Evolutionary conservation across 139 green algal genomes (phyloP).

Genomic region (Chlorella sp.): DNA sequence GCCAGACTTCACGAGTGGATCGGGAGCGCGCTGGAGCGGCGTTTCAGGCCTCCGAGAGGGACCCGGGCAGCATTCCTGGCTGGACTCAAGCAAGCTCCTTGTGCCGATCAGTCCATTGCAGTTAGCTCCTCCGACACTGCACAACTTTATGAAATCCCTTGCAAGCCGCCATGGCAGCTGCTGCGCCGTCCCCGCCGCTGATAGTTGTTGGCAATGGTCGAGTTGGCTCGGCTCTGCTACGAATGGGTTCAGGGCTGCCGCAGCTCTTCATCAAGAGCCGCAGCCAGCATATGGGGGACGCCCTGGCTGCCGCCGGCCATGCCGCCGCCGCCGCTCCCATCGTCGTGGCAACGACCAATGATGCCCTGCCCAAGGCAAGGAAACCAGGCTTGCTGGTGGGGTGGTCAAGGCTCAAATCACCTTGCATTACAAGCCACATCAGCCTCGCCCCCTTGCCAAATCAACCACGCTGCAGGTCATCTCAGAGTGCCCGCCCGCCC

Average conservation of each 20-base stretch:
- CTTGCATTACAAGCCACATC: conserved; percentile 18
- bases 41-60: no score
- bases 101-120: no score
- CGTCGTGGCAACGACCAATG: neutral
- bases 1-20: no score
- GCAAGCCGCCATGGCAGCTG: neutral
- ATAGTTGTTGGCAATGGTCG: neutral
- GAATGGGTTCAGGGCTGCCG: neutral
- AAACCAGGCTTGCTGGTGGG: neutral
- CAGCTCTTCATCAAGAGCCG: no score
- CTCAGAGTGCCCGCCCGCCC: conserved; percentile 21
- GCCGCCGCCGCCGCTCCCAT: neutral
- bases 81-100: no score
- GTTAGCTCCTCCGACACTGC: no score
- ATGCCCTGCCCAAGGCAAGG: neutral
- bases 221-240: neutral
- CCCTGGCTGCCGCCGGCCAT: no score
- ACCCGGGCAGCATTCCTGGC: no score
- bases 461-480: conserved; percentile 35
- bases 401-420: neutral
- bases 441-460: neutral
- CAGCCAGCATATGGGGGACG: no score
- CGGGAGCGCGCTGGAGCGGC: no score
- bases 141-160: no score
- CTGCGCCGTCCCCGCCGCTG: neutral